Evolutionary conservation across 192 early-diverging fungal genomes (phyloP).

Genomic region (Coemansia sp.): DNA sequence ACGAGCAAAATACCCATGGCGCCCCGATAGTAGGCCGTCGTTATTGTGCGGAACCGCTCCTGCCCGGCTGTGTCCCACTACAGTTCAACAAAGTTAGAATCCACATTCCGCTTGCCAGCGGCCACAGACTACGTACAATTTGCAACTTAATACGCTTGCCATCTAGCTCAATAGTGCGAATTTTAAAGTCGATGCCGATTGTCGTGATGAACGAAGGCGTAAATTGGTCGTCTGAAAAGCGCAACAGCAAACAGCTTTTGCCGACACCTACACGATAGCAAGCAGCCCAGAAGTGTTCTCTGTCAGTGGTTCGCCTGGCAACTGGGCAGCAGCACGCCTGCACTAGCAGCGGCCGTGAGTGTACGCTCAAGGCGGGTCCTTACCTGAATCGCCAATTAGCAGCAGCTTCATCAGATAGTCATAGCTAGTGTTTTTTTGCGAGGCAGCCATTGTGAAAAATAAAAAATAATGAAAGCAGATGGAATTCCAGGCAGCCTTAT

Average conservation of each 20-base stretch:
- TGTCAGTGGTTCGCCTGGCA: no score
- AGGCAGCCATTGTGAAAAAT: slow-evolving; percentile 35
- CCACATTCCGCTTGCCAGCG: background rate
- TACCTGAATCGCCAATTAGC: slow-evolving; percentile 97
- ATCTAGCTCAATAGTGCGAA: slow-evolving; percentile 97
- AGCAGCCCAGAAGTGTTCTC: no score
- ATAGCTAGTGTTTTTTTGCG: slow-evolving; percentile 88
- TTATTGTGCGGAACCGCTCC: slow-evolving; percentile 98
- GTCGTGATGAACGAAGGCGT: slow-evolving; percentile 99
- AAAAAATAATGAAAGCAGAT: slow-evolving; percentile 1
- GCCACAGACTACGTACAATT: slow-evolving; percentile 56
- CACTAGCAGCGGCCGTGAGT: background rate
- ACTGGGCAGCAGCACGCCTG: background rate
- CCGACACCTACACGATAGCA: slow-evolving; percentile 56
- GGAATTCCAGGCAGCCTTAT: slow-evolving; percentile 36
- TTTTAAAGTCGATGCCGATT: slow-evolving; percentile 99
- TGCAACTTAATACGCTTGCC: slow-evolving; percentile 99
- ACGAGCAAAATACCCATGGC: slow-evolving; percentile 98
- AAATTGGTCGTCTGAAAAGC: slow-evolving; percentile 99
- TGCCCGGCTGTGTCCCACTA: slow-evolving; percentile 98
- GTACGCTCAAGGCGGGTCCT: slow-evolving; percentile 10
- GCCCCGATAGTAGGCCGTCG: slow-evolving; percentile 99
- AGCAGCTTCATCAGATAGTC: slow-evolving; percentile 99
- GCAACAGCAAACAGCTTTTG: slow-evolving; percentile 92
- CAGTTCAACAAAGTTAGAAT: slow-evolving; percentile 5